A percentile compares a stretch with the other conserved stretches of the same genome.
phyloP scores from a whole-genome alignment of 352 stramenopile genomes.

The Globisporangium nagaii region DNA sequence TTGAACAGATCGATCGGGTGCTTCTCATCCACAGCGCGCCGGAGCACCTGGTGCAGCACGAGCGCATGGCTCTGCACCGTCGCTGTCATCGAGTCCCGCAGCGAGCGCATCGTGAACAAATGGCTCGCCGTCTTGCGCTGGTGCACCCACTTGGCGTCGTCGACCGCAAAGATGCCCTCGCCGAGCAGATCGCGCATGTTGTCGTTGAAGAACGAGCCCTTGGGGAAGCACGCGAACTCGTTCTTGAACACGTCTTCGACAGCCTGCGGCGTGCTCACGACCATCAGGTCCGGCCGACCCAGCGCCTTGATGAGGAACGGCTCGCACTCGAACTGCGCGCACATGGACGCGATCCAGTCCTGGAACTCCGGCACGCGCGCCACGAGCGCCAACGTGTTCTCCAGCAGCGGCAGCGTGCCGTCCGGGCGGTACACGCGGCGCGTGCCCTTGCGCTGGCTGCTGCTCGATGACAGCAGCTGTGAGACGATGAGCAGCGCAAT shows the following conservation, averaged over 20 bases:
- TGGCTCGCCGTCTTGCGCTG: conserved; percentile 81
- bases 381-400: conserved; percentile 35
- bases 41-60: conserved; percentile 21
- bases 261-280: conserved; percentile 30
- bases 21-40: not conserved
- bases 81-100: conserved; percentile 33
- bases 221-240: conserved; percentile 70
- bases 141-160: conserved; percentile 50
- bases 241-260: conserved; percentile 57
- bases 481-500: conserved; percentile 5
- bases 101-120: conserved; percentile 56
- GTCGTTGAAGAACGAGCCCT: conserved; percentile 30
- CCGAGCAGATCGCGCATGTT: conserved; percentile 38
- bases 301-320: conserved; percentile 27
- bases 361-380: conserved; percentile 19
- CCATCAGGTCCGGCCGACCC: conserved; percentile 21
- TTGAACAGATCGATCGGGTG: conserved; percentile 30
- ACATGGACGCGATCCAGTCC: conserved; percentile 37
- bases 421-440: conserved; percentile 5
- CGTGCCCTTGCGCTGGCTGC: not conserved
- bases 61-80: conserved; percentile 23
- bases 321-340: conserved; percentile 22
- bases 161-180: conserved; percentile 59
- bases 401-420: conserved; percentile 25
- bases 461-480: not conserved